A percentile compares a stretch with the other conserved stretches of the same genome.
These are phyloP conservation scores for Phyllosticta citribraziliensis DNA, from an alignment of 2,329 filamentous ascomycete genomes.

Conservation along the genomic window DNA sequence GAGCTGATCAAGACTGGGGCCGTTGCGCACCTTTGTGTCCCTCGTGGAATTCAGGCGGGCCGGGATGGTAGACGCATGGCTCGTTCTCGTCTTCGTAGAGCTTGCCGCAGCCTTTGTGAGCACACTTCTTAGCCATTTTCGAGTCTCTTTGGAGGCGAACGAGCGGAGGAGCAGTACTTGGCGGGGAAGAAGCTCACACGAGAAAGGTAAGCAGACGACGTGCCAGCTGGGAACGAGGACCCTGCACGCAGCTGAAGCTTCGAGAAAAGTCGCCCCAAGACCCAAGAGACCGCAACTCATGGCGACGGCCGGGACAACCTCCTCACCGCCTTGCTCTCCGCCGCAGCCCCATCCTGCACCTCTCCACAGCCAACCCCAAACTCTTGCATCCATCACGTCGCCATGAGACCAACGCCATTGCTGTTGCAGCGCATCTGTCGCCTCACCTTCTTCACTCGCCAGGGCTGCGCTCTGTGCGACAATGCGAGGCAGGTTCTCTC, in stretches of 20 bases:
- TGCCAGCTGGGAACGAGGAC: neutral
- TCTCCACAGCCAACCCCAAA: neutral
- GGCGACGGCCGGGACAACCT: neutral
- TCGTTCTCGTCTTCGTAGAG: constrained; percentile 65
- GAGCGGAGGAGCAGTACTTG: neutral
- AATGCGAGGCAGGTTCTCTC: constrained; percentile 60
- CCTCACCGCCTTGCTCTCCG: neutral
- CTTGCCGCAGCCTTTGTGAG: constrained; percentile 94
- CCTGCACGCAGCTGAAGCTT: neutral
- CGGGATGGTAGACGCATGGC: constrained; percentile 83
- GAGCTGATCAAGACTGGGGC: neutral
- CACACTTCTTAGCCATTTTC: constrained; percentile 71
- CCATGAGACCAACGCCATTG: constrained; percentile 16
- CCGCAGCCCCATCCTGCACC: neutral
- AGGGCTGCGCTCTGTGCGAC: constrained; percentile 61
- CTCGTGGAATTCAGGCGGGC: constrained; percentile 86
- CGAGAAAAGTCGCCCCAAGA: neutral
- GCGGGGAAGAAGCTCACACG: neutral
- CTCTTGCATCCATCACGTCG: neutral
- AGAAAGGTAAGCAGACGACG: neutral
- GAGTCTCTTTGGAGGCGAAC: neutral
- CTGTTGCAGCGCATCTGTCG: constrained; percentile 33
- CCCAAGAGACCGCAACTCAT: neutral
- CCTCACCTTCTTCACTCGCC: constrained; percentile 66
- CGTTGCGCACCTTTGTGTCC: constrained; percentile 78